Conservation (phyloP, 2,329 filamentous ascomycete genomes). For the Monascus ruber region DNA sequence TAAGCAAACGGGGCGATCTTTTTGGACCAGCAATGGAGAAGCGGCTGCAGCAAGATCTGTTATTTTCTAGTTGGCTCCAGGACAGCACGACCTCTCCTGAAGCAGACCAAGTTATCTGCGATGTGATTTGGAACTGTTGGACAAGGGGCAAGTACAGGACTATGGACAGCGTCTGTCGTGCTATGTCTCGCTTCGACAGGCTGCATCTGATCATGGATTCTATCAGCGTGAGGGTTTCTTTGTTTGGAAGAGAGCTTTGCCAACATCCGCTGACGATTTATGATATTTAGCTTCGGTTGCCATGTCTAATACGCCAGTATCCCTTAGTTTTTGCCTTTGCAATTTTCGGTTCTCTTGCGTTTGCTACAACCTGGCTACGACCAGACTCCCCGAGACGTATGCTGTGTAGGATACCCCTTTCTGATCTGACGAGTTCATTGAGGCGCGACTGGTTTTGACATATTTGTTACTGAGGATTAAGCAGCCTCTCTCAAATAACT, state of each 20-base stretch:
- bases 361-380: not conserved
- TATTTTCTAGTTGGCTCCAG: not conserved
- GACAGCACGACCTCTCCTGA: not conserved
- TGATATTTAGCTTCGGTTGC: not conserved
- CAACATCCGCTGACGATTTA: not conserved
- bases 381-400: not conserved
- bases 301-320: not conserved
- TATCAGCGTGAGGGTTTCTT: not conserved
- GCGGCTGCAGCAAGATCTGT: not conserved
- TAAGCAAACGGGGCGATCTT: not conserved
- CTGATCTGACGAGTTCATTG: not conserved
- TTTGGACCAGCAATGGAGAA: not conserved
- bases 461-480: too few species aligned
- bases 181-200: not conserved
- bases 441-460: not conserved
- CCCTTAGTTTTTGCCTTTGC: not conserved
- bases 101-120: slow-evolving; percentile 1
- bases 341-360: not conserved
- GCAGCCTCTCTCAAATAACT: too few species aligned
- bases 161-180: slow-evolving; percentile 1
- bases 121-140: slow-evolving; percentile 1
- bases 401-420: not conserved
- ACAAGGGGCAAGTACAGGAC: not conserved
- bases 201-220: not conserved
- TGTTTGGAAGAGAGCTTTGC: not conserved